Base-by-base conservation (phyloP, 2,329 filamentous ascomycete genomes). In the Colletotrichum simmondsii region DNA sequence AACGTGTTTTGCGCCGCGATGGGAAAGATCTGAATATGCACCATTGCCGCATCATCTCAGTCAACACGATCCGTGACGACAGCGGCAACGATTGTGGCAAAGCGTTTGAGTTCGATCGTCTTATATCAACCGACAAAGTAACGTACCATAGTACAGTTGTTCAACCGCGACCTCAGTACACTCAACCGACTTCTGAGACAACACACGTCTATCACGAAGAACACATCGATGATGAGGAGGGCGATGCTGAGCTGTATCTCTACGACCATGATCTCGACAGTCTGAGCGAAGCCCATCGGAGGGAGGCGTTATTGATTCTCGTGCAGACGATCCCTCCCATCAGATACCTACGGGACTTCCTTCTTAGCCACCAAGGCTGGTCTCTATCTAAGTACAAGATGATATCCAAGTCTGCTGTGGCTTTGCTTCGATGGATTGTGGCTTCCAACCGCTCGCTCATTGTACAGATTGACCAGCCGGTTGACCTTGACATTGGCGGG, bases 401-500 rank as follows among this genome's bases (percentile, higher is more conserved):
- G 22, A 86, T 98, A 11, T 89, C 92, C 0, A 88, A 90, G 2
- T 88, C 93, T 7, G 89, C 92, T 0, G 82, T 94, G 3, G 89
- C 91, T 24, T 81, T 97, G 0, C 83, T 98, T 24, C 89, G 94
- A 64, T 98, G 95, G 95, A 94, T 98, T 73, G 90, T 98, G 71
- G 94, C 95, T 0, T 97, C 95, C 0, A 98, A 98, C 77, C 88
- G 94, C 58, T 96, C 95, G 0, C 95, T 92, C 76, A 97, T 98
- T 73, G 87, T 96, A 58, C 92, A 96, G 76, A 92, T 97, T 19
- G 90, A 92, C 11, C 66, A 75, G 56, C 82, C 83, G 10, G 78
- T 73, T 16, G 64, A 68, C 11, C 57, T 53, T 10, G 69, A 73
- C n/a, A 26, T 62, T 6, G 57, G 49, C 12, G 49, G 24, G 22